These are phyloP conservation scores for Melocanna baccifera DNA, from an alignment of 176 grass and related monocot genomes.

Conservation along the genomic window DNA sequence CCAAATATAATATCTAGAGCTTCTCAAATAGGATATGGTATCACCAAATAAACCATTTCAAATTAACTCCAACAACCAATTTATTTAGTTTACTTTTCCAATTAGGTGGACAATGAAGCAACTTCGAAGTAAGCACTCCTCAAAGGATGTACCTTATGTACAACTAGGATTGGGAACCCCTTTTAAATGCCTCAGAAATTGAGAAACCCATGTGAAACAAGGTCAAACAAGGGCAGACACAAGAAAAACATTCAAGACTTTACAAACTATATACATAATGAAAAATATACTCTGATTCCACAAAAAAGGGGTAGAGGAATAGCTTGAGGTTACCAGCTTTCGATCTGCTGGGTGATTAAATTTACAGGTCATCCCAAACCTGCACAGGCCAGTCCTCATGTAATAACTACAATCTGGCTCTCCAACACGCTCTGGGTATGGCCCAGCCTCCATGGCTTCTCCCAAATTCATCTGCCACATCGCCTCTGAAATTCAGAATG, in stretches of 20 bases:
- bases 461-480: slow-evolving; percentile 71
- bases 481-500: slow-evolving; percentile 47
- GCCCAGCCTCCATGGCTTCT: slow-evolving; percentile 56
- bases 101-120: neutral
- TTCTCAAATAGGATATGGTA: neutral
- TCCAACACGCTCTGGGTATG: slow-evolving; percentile 74
- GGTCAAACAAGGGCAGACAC: neutral
- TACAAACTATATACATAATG: neutral
- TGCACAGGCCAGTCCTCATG: slow-evolving; percentile 80
- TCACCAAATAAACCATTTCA: neutral
- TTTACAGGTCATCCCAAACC: slow-evolving; percentile 95
- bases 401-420: slow-evolving; percentile 86
- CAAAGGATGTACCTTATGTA: neutral
- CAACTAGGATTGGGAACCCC: neutral
- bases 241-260: neutral
- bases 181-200: slow-evolving; percentile 5
- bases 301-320: slow-evolving; percentile 7
- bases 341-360: slow-evolving; percentile 85
- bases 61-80: neutral
- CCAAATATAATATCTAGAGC: slow-evolving; percentile 5
- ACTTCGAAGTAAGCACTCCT: neutral
- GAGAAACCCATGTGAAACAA: neutral
- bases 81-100: neutral
- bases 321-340: slow-evolving; percentile 46
- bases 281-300: neutral